A percentile compares a stretch with the other conserved stretches of the same genome.
These are phyloP conservation scores for Hondaea fermentalgiana DNA, from an alignment of 108 stramenopile species.

Conservation along the genomic window DNA sequence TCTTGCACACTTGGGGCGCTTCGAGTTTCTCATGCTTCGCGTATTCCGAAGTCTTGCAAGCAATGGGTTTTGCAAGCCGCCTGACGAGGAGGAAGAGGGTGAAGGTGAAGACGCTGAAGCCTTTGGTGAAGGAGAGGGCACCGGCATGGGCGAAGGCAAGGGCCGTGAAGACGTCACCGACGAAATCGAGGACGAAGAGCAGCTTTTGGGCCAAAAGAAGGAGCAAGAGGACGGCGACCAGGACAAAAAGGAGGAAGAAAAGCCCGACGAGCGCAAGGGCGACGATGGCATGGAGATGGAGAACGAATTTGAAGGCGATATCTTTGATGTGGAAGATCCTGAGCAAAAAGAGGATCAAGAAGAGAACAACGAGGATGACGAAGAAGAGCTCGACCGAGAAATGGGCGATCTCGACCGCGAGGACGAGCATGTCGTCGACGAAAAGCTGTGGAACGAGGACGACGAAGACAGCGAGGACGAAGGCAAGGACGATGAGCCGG, in stretches of 20 bases:
- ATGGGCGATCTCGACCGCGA: slow-evolving; percentile 78
- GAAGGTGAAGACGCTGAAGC: slow-evolving; percentile 62
- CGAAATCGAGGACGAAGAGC: slow-evolving; percentile 93
- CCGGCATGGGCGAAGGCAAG: slow-evolving; percentile 98
- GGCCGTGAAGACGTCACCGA: slow-evolving; percentile 91
- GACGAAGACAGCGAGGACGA: slow-evolving; percentile 80
- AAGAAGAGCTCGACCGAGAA: slow-evolving; percentile 90
- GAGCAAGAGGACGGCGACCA: slow-evolving; percentile 51
- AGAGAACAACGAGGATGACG: slow-evolving; percentile 62
- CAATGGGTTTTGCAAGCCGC: slow-evolving; percentile 34
- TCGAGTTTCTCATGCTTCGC: slow-evolving; percentile 52
- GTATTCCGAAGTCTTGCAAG: slow-evolving; percentile 77
- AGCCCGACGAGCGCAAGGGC: slow-evolving; percentile 82
- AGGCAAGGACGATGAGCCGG: slow-evolving; percentile 59
- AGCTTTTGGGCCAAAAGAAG: slow-evolving; percentile 76
- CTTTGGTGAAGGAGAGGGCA: slow-evolving; percentile 65
- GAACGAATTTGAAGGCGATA: slow-evolving; percentile 87
- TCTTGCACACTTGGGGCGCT: background rate
- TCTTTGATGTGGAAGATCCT: slow-evolving; percentile 79
- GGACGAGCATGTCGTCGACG: slow-evolving; percentile 87
- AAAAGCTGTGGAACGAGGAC: slow-evolving; percentile 87
- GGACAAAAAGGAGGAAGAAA: slow-evolving; percentile 50
- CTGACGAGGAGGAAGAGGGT: slow-evolving; percentile 55
- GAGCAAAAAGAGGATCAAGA: slow-evolving; percentile 57
- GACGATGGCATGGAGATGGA: slow-evolving; percentile 98